These are phyloP conservation scores for Ascochyta fabae DNA, from an alignment of 2,329 filamentous ascomycete genomes.

Conservation along the genomic window DNA sequence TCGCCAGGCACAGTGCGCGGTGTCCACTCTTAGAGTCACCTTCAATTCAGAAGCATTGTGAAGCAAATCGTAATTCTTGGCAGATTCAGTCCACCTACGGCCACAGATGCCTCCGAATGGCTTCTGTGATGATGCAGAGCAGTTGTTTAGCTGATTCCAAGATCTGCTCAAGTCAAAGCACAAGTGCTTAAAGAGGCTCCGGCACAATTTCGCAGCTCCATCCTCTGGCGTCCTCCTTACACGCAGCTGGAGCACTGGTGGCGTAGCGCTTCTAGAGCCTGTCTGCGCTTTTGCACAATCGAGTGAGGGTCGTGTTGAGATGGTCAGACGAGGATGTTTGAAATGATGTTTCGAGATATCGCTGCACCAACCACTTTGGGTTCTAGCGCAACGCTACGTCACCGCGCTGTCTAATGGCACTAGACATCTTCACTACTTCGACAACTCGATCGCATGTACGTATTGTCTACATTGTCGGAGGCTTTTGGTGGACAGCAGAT, in stretches of 20 bases:
- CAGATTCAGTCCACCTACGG: not conserved
- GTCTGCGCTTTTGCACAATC: conserved; percentile 1
- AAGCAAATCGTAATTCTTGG: conserved; percentile 10
- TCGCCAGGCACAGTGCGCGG: conserved; percentile 5
- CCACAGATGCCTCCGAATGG: not conserved
- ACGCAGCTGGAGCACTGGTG: not conserved
- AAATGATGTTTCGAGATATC: conserved; percentile 31
- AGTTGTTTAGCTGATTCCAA: not conserved
- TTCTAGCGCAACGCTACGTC: not conserved
- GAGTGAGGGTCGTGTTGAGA: conserved; percentile 6
- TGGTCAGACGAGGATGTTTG: conserved; percentile 40
- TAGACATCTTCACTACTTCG: not conserved
- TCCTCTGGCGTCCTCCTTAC: not conserved
- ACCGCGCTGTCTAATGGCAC: not conserved
- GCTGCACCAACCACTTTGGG: not conserved
- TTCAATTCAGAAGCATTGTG: conserved; percentile 19
- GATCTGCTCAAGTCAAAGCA: not conserved
- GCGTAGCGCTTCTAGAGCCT: not conserved
- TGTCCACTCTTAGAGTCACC: conserved; percentile 1
- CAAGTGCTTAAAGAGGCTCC: not conserved
- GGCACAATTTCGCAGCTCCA: too few species aligned
- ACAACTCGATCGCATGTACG: not conserved
- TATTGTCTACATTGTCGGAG: too few species aligned
- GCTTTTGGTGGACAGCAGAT: too few species aligned
- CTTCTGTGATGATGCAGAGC: not conserved